phyloP scores from a whole-genome alignment of 352 stramenopile genomes.

The Phytophthora lateralis region DNA sequence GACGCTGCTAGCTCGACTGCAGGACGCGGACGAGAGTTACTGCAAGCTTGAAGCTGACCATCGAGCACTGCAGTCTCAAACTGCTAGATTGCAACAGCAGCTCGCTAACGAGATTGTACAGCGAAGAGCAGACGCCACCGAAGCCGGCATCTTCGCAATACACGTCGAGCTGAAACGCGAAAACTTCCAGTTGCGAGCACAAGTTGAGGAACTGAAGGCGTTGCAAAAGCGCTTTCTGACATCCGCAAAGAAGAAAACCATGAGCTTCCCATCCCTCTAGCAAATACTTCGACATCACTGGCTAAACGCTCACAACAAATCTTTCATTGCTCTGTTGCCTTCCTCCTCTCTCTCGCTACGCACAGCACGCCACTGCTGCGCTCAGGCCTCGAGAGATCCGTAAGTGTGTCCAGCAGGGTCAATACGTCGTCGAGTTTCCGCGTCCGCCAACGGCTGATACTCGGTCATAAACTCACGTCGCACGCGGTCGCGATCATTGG shows the following conservation, averaged over 20 bases:
- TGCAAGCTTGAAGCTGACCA: slow-evolving; percentile 25
- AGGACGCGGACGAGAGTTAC: slow-evolving; percentile 28
- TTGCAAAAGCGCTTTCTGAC: slow-evolving; percentile 70
- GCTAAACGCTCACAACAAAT: slow-evolving; percentile 18
- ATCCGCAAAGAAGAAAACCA: slow-evolving; percentile 77
- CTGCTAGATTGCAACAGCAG: slow-evolving; percentile 22
- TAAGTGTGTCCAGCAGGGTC: slow-evolving; percentile 81
- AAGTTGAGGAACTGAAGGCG: slow-evolving; percentile 77
- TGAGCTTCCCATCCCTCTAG: slow-evolving; percentile 65
- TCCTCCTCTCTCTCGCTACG: slow-evolving; percentile 1
- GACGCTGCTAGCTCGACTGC: slow-evolving; percentile 27
- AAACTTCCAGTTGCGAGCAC: slow-evolving; percentile 63
- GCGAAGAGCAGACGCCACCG: slow-evolving; percentile 24
- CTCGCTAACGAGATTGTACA: slow-evolving; percentile 27
- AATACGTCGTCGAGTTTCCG: slow-evolving; percentile 64
- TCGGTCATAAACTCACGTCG: slow-evolving; percentile 89
- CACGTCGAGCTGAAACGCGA: slow-evolving; percentile 83
- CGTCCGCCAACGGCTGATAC: slow-evolving; percentile 74
- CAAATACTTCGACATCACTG: slow-evolving; percentile 10
- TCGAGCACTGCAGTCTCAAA: slow-evolving; percentile 20
- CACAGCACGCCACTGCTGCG: not conserved
- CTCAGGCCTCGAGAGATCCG: slow-evolving; percentile 76
- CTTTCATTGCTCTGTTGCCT: slow-evolving; percentile 31
- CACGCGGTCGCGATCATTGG: slow-evolving; percentile 80
- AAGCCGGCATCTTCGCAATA: slow-evolving; percentile 54